Evolutionary conservation across 2,329 filamentous ascomycete species (phyloP).

Genomic region (Beauveria medogensis): DNA sequence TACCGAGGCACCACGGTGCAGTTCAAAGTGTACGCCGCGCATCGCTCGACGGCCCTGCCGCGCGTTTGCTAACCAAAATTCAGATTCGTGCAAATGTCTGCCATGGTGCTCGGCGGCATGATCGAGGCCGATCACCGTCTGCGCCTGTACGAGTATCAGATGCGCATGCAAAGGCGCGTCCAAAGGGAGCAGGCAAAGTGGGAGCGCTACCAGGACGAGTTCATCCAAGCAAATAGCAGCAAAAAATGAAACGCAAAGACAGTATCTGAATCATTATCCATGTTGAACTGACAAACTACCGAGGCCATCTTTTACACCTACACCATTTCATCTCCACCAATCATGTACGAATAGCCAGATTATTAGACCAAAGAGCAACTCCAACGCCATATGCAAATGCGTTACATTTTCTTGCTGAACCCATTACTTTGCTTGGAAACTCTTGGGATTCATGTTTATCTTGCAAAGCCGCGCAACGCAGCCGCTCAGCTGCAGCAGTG

Average conservation of each 20-base stretch:
- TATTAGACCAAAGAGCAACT: constrained; percentile 15
- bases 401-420: constrained; percentile 13
- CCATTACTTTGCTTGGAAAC: constrained; percentile 49
- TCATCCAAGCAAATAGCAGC: constrained; percentile 17
- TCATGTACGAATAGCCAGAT: constrained; percentile 9
- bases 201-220: constrained; percentile 58
- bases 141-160: constrained; percentile 55
- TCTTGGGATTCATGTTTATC: constrained; percentile 90
- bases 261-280: background rate
- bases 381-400: constrained; percentile 25
- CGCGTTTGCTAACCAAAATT: background rate
- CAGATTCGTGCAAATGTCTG: constrained; percentile 78
- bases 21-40: constrained; percentile 61
- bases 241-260: constrained; percentile 13
- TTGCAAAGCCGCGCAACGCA: constrained; percentile 86
- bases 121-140: constrained; percentile 66
- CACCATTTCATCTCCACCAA: background rate
- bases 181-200: constrained; percentile 59
- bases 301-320: background rate
- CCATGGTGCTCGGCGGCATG: constrained; percentile 72
- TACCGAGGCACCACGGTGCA: constrained; percentile 67
- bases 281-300: background rate
- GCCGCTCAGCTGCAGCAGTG: constrained; percentile 84
- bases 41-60: background rate
- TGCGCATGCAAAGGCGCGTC: constrained; percentile 57